Evolutionary conservation across 768 basidiomycete genomes (phyloP), one percentile per base, ranked within the genome.

Genomic region (Kwoniella pini): DNA sequence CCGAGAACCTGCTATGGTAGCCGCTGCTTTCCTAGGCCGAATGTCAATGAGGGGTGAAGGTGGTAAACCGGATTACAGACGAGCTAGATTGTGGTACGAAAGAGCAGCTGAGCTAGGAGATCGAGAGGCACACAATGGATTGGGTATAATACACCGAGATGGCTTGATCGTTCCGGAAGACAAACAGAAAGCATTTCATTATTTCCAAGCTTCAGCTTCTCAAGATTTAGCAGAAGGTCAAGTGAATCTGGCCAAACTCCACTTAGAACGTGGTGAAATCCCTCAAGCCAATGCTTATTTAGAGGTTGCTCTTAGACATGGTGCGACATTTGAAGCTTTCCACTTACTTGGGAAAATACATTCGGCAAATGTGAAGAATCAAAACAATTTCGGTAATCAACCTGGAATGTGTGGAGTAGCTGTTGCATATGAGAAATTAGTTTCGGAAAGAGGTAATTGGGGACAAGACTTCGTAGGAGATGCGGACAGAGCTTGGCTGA

Each of bases 1-100:
- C 5, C 78, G 62, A 83, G 87, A 79, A 84, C 84, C 82, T 50
- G 93, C 90, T 0, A 86, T 88, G 4, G 84, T 86, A 1, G 88
- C 90, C 52, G 92, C 93, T 5, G 90, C 85, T 2, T 97, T 90
- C 78, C 77, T 98, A 6, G 96, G 95, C 0, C 84, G 91, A 58
- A 98, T 99, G 93, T 89, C 88, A 68, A 78, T 99, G 30, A 83
- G 96, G 36, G 95, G 96, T 0, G 96, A 98, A 75, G 95, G 94
- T 6, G 86, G 90, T 22, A 88, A 87, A 68, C 82, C 82, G 61
- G 90, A 97, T 76, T 83, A 84, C 19, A 81, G 82, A 26, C 77
- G 84, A 63, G 94, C 91, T 9, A 91, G 87, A 80, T 84, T 94
- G 81, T 99, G 96, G 96, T 94, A 94, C 68, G 90, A 92, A 68